These are phyloP conservation scores for Fusarium sp. DNA, from an alignment of 2,329 filamentous ascomycete genomes.

Conservation along the genomic window DNA sequence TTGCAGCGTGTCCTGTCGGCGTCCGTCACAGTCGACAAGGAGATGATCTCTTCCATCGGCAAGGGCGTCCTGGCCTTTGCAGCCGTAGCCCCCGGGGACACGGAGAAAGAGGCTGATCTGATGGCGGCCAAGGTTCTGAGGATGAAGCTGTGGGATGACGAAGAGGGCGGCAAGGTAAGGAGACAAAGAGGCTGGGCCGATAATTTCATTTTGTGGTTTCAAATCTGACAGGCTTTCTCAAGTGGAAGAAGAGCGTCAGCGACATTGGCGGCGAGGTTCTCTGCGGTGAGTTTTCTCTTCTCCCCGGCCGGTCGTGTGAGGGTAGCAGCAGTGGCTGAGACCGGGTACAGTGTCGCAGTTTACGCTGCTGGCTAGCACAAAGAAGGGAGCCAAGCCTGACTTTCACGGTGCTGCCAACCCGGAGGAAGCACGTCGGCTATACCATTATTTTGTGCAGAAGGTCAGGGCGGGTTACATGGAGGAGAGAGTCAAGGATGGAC, in stretches of 20 bases:
- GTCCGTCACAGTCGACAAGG: slow-evolving; percentile 92
- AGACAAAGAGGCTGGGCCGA: slow-evolving; percentile 37
- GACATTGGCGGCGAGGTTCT: slow-evolving; percentile 93
- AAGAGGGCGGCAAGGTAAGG: slow-evolving; percentile 72
- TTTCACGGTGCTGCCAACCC: slow-evolving; percentile 89
- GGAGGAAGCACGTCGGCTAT: slow-evolving; percentile 82
- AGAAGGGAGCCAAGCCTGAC: slow-evolving; percentile 94
- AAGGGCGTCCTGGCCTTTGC: slow-evolving; percentile 92
- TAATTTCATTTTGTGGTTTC: not conserved
- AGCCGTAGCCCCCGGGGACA: slow-evolving; percentile 90
- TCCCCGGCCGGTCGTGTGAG: not conserved
- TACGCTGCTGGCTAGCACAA: slow-evolving; percentile 91
- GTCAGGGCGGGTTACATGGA: slow-evolving; percentile 77
- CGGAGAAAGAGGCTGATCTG: slow-evolving; percentile 84
- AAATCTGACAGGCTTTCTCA: slow-evolving; percentile 18
- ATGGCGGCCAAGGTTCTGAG: slow-evolving; percentile 89
- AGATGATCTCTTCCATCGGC: slow-evolving; percentile 90
- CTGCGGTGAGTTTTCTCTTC: slow-evolving; percentile 72
- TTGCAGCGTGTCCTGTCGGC: slow-evolving; percentile 94
- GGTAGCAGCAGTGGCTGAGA: not conserved
- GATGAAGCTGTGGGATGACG: slow-evolving; percentile 91
- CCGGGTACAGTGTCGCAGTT: slow-evolving; percentile 89
- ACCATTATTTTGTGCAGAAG: slow-evolving; percentile 83
- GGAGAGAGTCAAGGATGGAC: slow-evolving; percentile 90
- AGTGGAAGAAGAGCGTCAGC: slow-evolving; percentile 92